Evolutionary conservation across 1,284 basidiomycete species (phyloP).

Genomic region (Irpex sp.): DNA sequence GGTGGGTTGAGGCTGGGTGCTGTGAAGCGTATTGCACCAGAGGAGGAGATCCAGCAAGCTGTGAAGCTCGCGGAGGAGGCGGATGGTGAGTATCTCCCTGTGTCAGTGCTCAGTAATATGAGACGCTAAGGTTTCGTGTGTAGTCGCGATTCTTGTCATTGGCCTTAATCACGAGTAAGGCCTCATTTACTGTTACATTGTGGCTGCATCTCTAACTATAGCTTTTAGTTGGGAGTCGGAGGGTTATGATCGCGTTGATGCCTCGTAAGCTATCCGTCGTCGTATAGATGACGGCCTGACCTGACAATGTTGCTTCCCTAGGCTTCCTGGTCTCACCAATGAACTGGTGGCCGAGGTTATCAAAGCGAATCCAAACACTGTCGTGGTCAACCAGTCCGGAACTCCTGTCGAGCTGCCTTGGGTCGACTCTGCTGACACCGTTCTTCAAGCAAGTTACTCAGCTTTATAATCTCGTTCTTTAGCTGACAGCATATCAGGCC

Average conservation of each 20-base stretch:
- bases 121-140: background rate
- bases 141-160: slow-evolving; percentile 54
- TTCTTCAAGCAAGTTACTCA: slow-evolving; percentile 25
- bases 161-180: slow-evolving; percentile 57
- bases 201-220: background rate
- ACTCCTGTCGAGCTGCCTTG: slow-evolving; percentile 72
- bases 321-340: slow-evolving; percentile 64
- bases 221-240: slow-evolving; percentile 56
- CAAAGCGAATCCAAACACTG: slow-evolving; percentile 58
- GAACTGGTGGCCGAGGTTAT: slow-evolving; percentile 61
- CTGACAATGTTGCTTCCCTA: slow-evolving; percentile 23
- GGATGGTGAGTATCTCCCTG: slow-evolving; percentile 33
- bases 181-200: background rate
- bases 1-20: slow-evolving; percentile 51
- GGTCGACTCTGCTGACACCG: slow-evolving; percentile 53
- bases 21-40: slow-evolving; percentile 46
- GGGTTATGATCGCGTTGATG: slow-evolving; percentile 56
- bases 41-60: slow-evolving; percentile 50
- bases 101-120: background rate
- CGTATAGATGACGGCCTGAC: background rate
- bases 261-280: slow-evolving; percentile 9
- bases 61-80: slow-evolving; percentile 57
- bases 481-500: slow-evolving; percentile 36
- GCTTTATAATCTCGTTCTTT: background rate
- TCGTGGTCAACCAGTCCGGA: slow-evolving; percentile 76